Conservation (phyloP, 768 basidiomycete species). For the Xerocomellus intermedius region DNA sequence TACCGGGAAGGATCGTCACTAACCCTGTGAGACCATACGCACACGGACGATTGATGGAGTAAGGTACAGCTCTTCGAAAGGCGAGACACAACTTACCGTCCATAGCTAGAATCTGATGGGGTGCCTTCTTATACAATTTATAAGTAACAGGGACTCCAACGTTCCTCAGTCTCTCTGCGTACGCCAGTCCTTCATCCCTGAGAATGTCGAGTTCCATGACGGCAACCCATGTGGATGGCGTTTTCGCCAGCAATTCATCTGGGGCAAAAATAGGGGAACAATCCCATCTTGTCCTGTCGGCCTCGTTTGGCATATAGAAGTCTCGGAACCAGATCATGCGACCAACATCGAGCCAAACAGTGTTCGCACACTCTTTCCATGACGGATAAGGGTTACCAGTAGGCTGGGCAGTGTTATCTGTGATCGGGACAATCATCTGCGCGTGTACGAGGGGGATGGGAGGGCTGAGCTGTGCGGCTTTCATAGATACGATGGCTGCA, state of each 20-base stretch:
- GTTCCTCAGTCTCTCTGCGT: conserved; percentile 54
- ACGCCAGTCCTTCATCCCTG: conserved; percentile 64
- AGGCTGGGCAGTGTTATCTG: conserved; percentile 64
- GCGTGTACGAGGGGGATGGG: conserved; percentile 59
- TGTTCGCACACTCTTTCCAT: conserved; percentile 60
- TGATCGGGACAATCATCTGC: conserved; percentile 71
- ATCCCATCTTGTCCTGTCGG: conserved; percentile 64
- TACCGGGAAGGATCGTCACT: conserved; percentile 1
- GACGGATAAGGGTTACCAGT: conserved; percentile 39
- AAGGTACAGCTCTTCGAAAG: neutral
- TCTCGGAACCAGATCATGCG: conserved; percentile 75
- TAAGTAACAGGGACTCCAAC: conserved; percentile 55
- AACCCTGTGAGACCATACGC: conserved; percentile 20
- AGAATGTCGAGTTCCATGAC: conserved; percentile 71
- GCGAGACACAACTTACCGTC: conserved; percentile 47
- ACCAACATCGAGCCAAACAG: conserved; percentile 58
- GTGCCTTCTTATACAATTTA: conserved; percentile 59
- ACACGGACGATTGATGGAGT: neutral
- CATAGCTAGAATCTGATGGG: conserved; percentile 75
- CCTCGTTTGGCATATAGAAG: conserved; percentile 64
- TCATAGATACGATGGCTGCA: conserved; percentile 64
- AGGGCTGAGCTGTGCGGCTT: conserved; percentile 49
- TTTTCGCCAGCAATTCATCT: conserved; percentile 47
- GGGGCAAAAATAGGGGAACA: conserved; percentile 72
- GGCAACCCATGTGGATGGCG: conserved; percentile 63